phyloP scores from a whole-genome alignment of 306 rosid species.

The Quercus rubra region DNA sequence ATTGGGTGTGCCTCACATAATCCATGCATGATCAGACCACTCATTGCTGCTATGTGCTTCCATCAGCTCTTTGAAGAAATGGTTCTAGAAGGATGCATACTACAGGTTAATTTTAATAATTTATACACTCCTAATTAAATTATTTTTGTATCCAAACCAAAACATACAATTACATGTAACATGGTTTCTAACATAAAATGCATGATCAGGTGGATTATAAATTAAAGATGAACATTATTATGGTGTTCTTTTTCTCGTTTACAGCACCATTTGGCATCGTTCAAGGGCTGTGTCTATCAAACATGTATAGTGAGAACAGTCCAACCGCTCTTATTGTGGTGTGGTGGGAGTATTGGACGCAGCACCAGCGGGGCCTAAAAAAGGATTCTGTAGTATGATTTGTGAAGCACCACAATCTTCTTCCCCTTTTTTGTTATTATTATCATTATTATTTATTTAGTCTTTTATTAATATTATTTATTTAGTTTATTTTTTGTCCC shows the following conservation, averaged over 20 bases:
- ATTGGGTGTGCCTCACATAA: slow-evolving; percentile 65
- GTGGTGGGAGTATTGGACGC: slow-evolving; percentile 64
- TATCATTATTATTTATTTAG: too few relatives aligned
- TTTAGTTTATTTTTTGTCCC: too few relatives aligned
- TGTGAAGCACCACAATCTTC: not conserved
- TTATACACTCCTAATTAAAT: too few relatives aligned
- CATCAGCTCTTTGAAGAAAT: slow-evolving; percentile 76
- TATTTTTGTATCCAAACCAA: too few relatives aligned
- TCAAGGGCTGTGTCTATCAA: slow-evolving; percentile 50
- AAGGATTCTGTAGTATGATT: not conserved
- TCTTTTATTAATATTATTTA: too few relatives aligned
- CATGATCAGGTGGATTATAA: slow-evolving; percentile 51
- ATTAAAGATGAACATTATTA: slow-evolving; percentile 21
- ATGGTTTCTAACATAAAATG: too few relatives aligned
- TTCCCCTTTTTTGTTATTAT: too few relatives aligned
- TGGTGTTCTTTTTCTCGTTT: slow-evolving; percentile 59
- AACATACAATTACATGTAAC: too few relatives aligned
- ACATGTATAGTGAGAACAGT: slow-evolving; percentile 44
- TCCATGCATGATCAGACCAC: slow-evolving; percentile 64
- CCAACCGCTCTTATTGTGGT: slow-evolving; percentile 53
- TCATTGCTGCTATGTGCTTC: slow-evolving; percentile 67
- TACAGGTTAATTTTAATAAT: slow-evolving; percentile 42
- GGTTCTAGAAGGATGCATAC: slow-evolving; percentile 68
- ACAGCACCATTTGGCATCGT: slow-evolving; percentile 67
- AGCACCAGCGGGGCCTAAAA: slow-evolving; percentile 54